A percentile compares a stretch with the other conserved stretches of the same genome.
phyloP scores from a whole-genome alignment of 495 filamentous ascomycete genomes.

The Xylaria nigripes region DNA sequence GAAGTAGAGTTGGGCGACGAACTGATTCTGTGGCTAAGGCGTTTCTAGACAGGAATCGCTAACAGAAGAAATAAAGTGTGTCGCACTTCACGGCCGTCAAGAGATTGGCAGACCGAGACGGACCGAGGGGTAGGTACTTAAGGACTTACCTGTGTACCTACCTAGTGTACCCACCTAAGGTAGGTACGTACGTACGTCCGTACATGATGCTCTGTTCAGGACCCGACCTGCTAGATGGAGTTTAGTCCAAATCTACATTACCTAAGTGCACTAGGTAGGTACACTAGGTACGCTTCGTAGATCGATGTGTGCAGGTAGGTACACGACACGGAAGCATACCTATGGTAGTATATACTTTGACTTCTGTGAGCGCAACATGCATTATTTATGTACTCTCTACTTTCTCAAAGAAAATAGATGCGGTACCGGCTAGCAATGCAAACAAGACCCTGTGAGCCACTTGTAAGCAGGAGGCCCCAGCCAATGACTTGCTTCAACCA shows the following conservation, averaged over 20 bases:
- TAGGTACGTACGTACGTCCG: too few relatives aligned
- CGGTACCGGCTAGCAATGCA: neutral
- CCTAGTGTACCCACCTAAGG: too few relatives aligned
- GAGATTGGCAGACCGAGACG: neutral
- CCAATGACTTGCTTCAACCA: neutral
- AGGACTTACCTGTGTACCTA: too few relatives aligned
- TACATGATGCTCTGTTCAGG: neutral
- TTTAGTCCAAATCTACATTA: neutral
- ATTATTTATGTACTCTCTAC: neutral
- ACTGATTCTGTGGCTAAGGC: neutral
- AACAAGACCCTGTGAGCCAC: neutral
- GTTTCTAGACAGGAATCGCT: neutral
- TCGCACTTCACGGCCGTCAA: neutral
- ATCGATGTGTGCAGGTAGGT: neutral
- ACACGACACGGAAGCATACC: neutral
- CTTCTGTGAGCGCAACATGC: neutral
- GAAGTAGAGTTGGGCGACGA: too few relatives aligned
- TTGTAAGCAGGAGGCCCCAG: neutral
- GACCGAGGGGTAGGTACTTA: neutral
- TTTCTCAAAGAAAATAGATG: neutral
- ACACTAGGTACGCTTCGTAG: too few relatives aligned
- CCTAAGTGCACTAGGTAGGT: too few relatives aligned
- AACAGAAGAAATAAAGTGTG: neutral
- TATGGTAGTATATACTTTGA: neutral
- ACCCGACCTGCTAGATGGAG: neutral